These are phyloP conservation scores for Curvularia spicifera DNA, from an alignment of 2,329 filamentous ascomycete species.

Conservation along the genomic window DNA sequence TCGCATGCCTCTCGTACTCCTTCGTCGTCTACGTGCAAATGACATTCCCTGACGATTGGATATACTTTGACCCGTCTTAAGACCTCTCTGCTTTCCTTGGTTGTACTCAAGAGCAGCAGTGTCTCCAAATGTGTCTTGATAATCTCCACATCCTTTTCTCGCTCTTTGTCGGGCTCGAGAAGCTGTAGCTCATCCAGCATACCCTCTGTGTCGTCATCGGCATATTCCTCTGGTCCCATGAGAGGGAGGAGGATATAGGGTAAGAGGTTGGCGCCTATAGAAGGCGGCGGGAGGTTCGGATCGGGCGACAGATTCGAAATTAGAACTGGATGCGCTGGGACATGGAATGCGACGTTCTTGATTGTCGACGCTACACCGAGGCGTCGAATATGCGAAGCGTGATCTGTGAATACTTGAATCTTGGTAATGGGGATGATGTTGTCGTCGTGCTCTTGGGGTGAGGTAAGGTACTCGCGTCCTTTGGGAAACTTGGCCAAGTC, in stretches of 20 bases:
- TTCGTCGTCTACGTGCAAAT: slow-evolving; percentile 78
- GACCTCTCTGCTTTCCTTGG: slow-evolving; percentile 73
- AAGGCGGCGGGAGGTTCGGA: slow-evolving; percentile 50
- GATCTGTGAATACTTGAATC: slow-evolving; percentile 92
- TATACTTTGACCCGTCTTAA: slow-evolving; percentile 84
- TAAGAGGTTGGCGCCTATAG: slow-evolving; percentile 77
- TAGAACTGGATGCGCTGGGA: slow-evolving; percentile 73
- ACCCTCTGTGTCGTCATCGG: slow-evolving; percentile 80
- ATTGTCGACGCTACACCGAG: slow-evolving; percentile 96
- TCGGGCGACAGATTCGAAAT: slow-evolving; percentile 55
- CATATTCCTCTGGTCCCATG: slow-evolving; percentile 85
- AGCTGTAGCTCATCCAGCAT: slow-evolving; percentile 93
- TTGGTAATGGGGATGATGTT: slow-evolving; percentile 87
- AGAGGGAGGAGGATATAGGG: slow-evolving; percentile 90
- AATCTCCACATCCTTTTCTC: slow-evolving; percentile 77
- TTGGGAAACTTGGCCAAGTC: slow-evolving; percentile 82
- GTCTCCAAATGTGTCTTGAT: slow-evolving; percentile 90
- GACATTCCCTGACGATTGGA: slow-evolving; percentile 84
- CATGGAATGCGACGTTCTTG: slow-evolving; percentile 90
- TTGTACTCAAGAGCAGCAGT: slow-evolving; percentile 80
- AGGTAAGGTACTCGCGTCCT: slow-evolving; percentile 76
- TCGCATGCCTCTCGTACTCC: slow-evolving; percentile 85
- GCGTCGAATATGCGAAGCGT: slow-evolving; percentile 79
- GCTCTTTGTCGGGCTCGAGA: slow-evolving; percentile 84
- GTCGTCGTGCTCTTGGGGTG: slow-evolving; percentile 75